These are phyloP conservation scores for Cladosporium austrohemisphaericum DNA, from an alignment of 2,329 filamentous ascomycete species.

Conservation along the genomic window DNA sequence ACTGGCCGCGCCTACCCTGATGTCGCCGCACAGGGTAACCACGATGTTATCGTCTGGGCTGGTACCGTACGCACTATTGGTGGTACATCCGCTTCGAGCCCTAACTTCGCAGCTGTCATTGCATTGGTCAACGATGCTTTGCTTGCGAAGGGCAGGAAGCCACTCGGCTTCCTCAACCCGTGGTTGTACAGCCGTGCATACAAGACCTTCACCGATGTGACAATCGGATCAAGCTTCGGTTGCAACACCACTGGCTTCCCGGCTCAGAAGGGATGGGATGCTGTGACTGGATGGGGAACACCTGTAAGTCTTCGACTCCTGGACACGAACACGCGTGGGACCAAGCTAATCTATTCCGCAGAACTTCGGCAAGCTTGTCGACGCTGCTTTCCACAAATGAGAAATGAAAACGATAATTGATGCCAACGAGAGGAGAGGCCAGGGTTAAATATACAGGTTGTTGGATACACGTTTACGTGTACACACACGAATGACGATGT, in stretches of 20 bases:
- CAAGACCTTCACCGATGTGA: slow-evolving; percentile 49
- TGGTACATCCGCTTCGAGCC: slow-evolving; percentile 55
- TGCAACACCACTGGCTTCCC: slow-evolving; percentile 31
- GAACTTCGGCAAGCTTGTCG: slow-evolving; percentile 26
- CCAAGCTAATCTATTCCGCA: not conserved
- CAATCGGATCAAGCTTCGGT: slow-evolving; percentile 30
- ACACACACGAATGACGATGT: too few species aligned
- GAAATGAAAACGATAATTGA: too few species aligned
- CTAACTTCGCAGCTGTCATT: slow-evolving; percentile 57
- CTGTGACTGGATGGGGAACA: slow-evolving; percentile 32
- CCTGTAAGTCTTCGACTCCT: slow-evolving; percentile 19
- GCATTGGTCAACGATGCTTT: slow-evolving; percentile 62
- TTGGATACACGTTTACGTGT: too few species aligned
- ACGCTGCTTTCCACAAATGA: slow-evolving; percentile 23
- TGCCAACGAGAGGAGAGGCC: too few species aligned
- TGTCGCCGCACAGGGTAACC: slow-evolving; percentile 50
- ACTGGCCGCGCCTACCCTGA: slow-evolving; percentile 46
- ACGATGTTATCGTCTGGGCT: slow-evolving; percentile 38
- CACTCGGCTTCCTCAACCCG: slow-evolving; percentile 58
- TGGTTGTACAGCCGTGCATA: slow-evolving; percentile 53
- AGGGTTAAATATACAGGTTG: too few species aligned
- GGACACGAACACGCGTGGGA: not conserved
- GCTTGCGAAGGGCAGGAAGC: slow-evolving; percentile 47
- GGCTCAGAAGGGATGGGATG: slow-evolving; percentile 31
- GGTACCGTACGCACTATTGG: slow-evolving; percentile 37